Evolutionary conservation across 805 yeast genomes (phyloP).

Genomic region (Yarrowia sp.): DNA sequence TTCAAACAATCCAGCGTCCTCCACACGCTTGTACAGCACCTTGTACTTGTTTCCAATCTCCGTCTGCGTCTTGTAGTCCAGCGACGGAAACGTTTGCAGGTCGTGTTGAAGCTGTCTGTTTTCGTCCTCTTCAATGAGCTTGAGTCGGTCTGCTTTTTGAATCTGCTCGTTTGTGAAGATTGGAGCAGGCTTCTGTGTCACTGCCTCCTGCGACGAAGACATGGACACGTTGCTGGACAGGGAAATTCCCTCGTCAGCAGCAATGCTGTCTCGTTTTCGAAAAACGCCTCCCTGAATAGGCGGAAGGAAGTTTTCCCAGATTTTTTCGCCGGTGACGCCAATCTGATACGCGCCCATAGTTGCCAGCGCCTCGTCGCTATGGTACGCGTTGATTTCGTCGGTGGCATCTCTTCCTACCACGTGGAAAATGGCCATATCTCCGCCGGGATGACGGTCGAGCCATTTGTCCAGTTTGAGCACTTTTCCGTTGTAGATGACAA

Average conservation of each 20-base stretch:
- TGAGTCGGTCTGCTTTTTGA: conserved; percentile 36
- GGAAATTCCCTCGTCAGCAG: conserved; percentile 14
- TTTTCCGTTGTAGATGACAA: conserved; percentile 59
- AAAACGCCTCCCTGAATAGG: conserved; percentile 81
- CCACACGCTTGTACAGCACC: conserved; percentile 54
- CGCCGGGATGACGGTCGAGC: conserved; percentile 82
- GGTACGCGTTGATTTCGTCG: conserved; percentile 86
- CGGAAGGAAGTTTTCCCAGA: conserved; percentile 75
- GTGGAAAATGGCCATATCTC: conserved; percentile 77
- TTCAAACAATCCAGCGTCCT: conserved; percentile 58
- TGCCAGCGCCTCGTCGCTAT: conserved; percentile 53
- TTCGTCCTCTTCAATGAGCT: conserved; percentile 53
- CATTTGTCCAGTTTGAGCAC: conserved; percentile 68
- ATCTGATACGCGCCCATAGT: conserved; percentile 57
- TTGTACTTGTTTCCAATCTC: conserved; percentile 55
- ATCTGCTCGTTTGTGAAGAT: conserved; percentile 38
- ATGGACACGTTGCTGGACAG: conserved; percentile 1
- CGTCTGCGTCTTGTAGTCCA: conserved; percentile 67
- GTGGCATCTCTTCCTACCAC: conserved; percentile 88
- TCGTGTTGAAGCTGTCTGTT: conserved; percentile 54
- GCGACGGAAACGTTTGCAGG: conserved; percentile 53
- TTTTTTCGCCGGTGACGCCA: conserved; percentile 54
- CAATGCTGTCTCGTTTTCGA: conserved; percentile 31
- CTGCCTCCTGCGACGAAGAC: conserved; percentile 32
- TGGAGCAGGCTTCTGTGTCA: conserved; percentile 24